These are phyloP conservation scores for Trametes coccinea DNA, from an alignment of 768 basidiomycete genomes.

Conservation along the genomic window DNA sequence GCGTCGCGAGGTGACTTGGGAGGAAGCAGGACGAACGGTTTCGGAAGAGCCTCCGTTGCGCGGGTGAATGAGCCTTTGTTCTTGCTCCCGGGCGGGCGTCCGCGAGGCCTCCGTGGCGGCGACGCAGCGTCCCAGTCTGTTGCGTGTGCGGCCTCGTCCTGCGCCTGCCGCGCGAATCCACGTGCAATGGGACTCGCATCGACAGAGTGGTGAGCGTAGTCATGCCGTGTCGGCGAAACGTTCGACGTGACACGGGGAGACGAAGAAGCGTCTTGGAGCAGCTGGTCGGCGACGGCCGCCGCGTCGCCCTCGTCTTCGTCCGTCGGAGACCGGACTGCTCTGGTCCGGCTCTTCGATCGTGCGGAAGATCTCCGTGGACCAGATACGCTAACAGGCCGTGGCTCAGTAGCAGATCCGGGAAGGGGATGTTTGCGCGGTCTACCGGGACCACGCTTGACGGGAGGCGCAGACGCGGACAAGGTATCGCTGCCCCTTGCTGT, in stretches of 20 bases:
- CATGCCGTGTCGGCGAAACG: not conserved
- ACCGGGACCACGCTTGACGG: conserved; percentile 7
- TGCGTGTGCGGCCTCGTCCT: not conserved
- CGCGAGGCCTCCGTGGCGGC: not conserved
- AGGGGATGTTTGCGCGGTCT: conserved; percentile 13
- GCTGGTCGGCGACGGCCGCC: not conserved
- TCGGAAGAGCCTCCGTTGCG: not conserved
- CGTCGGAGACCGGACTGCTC: not conserved
- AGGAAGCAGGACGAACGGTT: not conserved
- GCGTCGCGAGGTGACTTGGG: not conserved
- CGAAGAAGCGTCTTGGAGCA: not conserved
- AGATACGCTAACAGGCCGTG: not conserved
- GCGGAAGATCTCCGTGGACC: not conserved
- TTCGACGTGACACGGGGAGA: not conserved
- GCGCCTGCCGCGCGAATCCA: conserved; percentile 1
- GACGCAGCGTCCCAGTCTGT: not conserved
- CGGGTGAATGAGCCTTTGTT: conserved; percentile 11
- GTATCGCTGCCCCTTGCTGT: not conserved
- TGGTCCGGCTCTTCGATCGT: not conserved
- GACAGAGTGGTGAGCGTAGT: not conserved
- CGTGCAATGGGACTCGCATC: not conserved
- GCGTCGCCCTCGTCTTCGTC: not conserved
- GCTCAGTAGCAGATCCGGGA: not conserved
- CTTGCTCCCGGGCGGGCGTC: conserved; percentile 16
- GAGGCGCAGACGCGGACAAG: not conserved